These are phyloP conservation scores for Microbotryum scabiosae DNA, from an alignment of 1,284 basidiomycete species.

Conservation along the genomic window DNA sequence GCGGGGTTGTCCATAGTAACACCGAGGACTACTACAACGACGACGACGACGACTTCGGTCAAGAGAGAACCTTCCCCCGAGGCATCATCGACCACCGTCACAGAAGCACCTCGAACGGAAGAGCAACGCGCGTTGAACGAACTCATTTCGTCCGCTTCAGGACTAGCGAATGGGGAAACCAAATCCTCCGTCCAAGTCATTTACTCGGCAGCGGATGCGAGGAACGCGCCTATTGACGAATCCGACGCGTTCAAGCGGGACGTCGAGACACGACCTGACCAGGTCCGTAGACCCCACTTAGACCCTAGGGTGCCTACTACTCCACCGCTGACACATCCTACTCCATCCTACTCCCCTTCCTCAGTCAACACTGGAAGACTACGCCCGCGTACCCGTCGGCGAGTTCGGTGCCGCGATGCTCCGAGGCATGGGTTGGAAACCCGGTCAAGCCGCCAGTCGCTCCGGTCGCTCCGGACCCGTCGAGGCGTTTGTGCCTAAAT, in stretches of 20 bases:
- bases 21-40: neutral
- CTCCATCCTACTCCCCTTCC: neutral
- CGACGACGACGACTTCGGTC: neutral
- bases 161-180: constrained; percentile 40
- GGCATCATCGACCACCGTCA: neutral
- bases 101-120: constrained; percentile 27
- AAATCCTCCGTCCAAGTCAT: constrained; percentile 49
- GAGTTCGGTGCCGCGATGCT: constrained; percentile 90
- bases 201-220: constrained; percentile 44
- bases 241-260: constrained; percentile 72
- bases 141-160: constrained; percentile 51
- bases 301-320: neutral
- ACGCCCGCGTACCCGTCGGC: constrained; percentile 79
- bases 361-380: constrained; percentile 57
- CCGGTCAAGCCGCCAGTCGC: constrained; percentile 56
- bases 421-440: constrained; percentile 94
- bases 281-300: constrained; percentile 33
- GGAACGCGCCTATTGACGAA: constrained; percentile 51
- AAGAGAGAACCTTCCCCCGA: neutral
- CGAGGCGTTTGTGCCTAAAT: constrained; percentile 68
- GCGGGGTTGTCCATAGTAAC: constrained; percentile 33
- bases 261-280: constrained; percentile 63
- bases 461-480: constrained; percentile 48
- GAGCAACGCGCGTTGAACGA: constrained; percentile 66
- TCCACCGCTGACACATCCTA: neutral